Base-by-base conservation (phyloP, 768 basidiomycete species). In the Gelatoporia subvermispora region DNA sequence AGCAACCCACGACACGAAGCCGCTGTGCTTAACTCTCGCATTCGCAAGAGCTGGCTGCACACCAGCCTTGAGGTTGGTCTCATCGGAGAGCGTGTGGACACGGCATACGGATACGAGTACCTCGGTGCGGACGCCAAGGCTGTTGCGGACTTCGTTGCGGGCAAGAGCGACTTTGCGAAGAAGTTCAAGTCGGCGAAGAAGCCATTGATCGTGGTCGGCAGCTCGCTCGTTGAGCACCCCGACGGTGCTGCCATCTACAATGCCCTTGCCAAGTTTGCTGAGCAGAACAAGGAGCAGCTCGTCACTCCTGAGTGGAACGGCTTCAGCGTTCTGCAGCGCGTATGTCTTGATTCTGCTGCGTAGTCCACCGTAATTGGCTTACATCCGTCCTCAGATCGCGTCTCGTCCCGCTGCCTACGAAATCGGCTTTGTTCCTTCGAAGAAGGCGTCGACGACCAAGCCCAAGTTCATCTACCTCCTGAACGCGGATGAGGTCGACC, bases 1-100 rank as follows among this genome's bases (percentile, higher is more conserved):
- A 96, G 93, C 37, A 96, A 98, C 70, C 95, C 95, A 9, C 78
- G 96, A 17, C 94, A 97, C 64, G 96, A 99, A 68, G 96, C 93
- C 4, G 88, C 96, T 18, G 94, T 97, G 47, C 75, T 98, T 56
- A 99, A 98, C 75, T 93, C 94, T 21, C 90, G 96, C 53, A 91
- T 99, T 60, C 81, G 96, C 58, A 94, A 93, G 75, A 86, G 82
- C 59, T 99, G 92, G 89, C 64, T 99, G 55, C 86, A 94, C 62
- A 84, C 83, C 5, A 78, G 82, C 40, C 76, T 94, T 25, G 90
- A 97, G 59, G 77, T 96, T 28, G 96, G 88, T 35, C 67, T 95
- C 28, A 82, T 99, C 49, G 96, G 96, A 23, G 88, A 95, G 66
- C 79, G 87, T 24, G 91, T 83, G 18, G 93, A 96, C 61, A 92